phyloP scores from a whole-genome alignment of 2,329 filamentous ascomycete species.

The Scedosporium apiospermum region DNA sequence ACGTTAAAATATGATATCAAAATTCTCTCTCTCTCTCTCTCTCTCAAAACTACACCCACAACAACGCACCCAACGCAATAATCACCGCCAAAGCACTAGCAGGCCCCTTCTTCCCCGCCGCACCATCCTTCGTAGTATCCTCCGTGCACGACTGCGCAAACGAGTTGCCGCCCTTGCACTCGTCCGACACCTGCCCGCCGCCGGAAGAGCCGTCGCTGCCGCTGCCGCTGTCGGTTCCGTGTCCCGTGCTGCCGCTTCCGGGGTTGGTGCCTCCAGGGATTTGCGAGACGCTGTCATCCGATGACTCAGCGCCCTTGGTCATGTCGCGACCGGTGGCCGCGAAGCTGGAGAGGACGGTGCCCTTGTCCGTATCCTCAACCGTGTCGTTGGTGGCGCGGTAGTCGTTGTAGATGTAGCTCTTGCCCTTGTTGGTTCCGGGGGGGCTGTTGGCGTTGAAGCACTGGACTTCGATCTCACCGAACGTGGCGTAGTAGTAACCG shows the following conservation, averaged over 20 bases:
- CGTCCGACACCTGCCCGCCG: background rate
- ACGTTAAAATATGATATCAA: background rate
- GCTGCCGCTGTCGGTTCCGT: background rate
- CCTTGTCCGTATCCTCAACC: conserved; percentile 63
- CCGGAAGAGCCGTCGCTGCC: conserved; percentile 6
- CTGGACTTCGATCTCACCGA: conserved; percentile 68
- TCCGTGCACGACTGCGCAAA: conserved; percentile 11
- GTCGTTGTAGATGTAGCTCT: conserved; percentile 68
- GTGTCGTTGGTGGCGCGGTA: conserved; percentile 62
- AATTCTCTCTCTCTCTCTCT: background rate
- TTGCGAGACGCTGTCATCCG: conserved; percentile 13
- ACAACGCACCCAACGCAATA: conserved; percentile 2
- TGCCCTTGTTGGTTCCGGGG: conserved; percentile 60
- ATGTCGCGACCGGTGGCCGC: conserved; percentile 73
- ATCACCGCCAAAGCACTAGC: conserved; percentile 2
- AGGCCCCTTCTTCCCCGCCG: background rate
- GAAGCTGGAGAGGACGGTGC: conserved; percentile 69
- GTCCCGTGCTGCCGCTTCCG: background rate
- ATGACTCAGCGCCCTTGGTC: conserved; percentile 28
- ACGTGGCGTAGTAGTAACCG: conserved; percentile 81
- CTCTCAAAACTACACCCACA: background rate
- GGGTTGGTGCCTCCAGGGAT: conserved; percentile 11
- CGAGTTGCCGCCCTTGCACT: background rate
- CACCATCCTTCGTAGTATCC: background rate
- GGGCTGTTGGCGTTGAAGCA: conserved; percentile 61